Evolutionary conservation across 805 yeast species (phyloP).

Genomic region (Candida orba): DNA sequence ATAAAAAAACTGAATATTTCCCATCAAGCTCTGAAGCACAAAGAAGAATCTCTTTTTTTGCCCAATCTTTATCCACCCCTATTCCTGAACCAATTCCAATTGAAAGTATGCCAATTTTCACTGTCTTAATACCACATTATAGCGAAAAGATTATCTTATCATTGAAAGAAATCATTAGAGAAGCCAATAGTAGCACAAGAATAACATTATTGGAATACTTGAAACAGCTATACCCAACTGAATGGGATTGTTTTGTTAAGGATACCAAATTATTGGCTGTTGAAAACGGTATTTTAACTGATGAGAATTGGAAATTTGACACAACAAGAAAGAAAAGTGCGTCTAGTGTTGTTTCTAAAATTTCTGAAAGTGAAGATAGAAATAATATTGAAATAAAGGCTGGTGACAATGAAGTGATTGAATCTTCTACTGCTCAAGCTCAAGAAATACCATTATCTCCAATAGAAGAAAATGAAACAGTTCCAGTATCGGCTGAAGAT

Average conservation of each 20-base stretch:
- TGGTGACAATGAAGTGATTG: not conserved
- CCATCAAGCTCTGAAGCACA: constrained; percentile 67
- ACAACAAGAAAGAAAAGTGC: constrained; percentile 11
- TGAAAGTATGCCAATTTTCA: constrained; percentile 70
- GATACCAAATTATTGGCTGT: constrained; percentile 63
- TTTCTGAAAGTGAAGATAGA: not conserved
- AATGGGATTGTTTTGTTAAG: constrained; percentile 76
- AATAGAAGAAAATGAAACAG: constrained; percentile 25
- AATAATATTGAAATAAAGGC: not conserved
- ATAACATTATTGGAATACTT: constrained; percentile 81
- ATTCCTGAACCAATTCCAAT: constrained; percentile 65
- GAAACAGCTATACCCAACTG: constrained; percentile 61
- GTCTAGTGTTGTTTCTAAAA: not conserved
- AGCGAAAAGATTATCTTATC: constrained; percentile 73
- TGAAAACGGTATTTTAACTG: constrained; percentile 36
- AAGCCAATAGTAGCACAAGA: constrained; percentile 52
- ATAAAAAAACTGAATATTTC: constrained; percentile 52
- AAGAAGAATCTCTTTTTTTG: constrained; percentile 79
- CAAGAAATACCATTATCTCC: constrained; percentile 6
- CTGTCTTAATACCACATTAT: constrained; percentile 85
- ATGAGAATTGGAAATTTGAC: constrained; percentile 16
- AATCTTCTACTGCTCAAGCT: not conserved
- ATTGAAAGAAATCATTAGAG: constrained; percentile 70
- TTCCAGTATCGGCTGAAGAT: constrained; percentile 26
- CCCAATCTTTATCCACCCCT: constrained; percentile 83